Conservation (phyloP, 108 stramenopile species). For the Cyclostephanos tholiformis region DNA sequence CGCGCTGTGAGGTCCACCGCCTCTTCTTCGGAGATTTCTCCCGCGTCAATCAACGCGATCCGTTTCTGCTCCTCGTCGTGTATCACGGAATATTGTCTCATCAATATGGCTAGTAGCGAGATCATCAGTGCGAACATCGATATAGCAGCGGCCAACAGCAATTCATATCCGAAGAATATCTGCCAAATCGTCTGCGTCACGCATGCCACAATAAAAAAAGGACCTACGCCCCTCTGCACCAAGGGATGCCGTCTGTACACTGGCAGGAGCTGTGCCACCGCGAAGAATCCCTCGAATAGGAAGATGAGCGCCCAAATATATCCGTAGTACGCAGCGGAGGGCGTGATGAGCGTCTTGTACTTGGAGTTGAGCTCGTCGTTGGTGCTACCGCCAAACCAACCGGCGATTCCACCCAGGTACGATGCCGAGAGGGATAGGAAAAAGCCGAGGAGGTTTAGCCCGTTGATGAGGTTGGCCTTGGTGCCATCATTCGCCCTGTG, state of each 20-base stretch:
- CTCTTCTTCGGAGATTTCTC: background rate
- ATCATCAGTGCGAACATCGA: conserved; percentile 19
- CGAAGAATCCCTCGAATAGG: conserved; percentile 65
- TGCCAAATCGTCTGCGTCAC: conserved; percentile 29
- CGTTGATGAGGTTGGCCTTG: conserved; percentile 14
- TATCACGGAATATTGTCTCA: conserved; percentile 20
- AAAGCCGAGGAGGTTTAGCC: conserved; percentile 68
- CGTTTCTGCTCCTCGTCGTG: conserved; percentile 6
- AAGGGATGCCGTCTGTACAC: conserved; percentile 21
- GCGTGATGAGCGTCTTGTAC: conserved; percentile 87
- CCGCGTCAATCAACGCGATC: conserved; percentile 1
- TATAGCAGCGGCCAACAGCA: conserved; percentile 26
- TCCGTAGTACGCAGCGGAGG: conserved; percentile 59
- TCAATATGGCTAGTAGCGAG: conserved; percentile 15
- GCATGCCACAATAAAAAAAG: conserved; percentile 22
- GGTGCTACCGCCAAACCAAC: conserved; percentile 37
- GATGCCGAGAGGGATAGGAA: conserved; percentile 58
- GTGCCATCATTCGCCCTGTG: background rate
- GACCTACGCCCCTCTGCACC: conserved; percentile 24
- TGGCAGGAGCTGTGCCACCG: conserved; percentile 54
- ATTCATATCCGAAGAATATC: conserved; percentile 29
- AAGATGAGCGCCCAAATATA: conserved; percentile 88
- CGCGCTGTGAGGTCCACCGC: conserved; percentile 5
- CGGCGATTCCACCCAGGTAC: conserved; percentile 54
- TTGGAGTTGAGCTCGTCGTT: conserved; percentile 64